phyloP scores from a whole-genome alignment of 1,284 basidiomycete species.

The Microbotryum intermedium region DNA sequence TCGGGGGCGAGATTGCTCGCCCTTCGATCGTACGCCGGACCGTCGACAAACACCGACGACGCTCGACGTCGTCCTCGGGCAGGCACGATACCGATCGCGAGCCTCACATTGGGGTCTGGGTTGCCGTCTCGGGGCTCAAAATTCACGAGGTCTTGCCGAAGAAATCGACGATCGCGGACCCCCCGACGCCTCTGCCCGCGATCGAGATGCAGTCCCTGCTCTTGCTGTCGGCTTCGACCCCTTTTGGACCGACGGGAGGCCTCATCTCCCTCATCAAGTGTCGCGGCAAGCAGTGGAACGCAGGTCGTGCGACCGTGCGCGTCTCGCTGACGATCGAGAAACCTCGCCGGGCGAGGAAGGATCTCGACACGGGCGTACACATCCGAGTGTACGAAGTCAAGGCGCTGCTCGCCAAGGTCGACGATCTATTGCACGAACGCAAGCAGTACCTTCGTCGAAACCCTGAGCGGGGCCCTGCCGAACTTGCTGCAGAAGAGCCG shows the following conservation, averaged over 20 bases:
- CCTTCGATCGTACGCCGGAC: neutral
- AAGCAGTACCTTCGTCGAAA: neutral
- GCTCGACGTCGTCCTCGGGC: neutral
- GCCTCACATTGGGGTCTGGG: slow-evolving; percentile 5
- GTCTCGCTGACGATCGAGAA: neutral
- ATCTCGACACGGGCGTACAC: slow-evolving; percentile 4
- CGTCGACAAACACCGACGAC: neutral
- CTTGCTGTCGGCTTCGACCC: neutral
- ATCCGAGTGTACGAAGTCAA: slow-evolving; percentile 19
- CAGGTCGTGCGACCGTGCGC: neutral
- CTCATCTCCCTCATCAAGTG: neutral
- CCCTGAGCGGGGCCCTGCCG: neutral
- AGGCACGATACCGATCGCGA: neutral
- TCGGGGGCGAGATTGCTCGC: neutral
- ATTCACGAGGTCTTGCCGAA: neutral
- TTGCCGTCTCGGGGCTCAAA: slow-evolving; percentile 1
- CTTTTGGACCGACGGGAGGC: neutral
- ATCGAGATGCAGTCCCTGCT: slow-evolving; percentile 12
- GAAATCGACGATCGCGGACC: neutral
- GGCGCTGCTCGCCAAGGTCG: neutral
- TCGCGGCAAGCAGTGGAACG: neutral
- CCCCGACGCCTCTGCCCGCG: slow-evolving; percentile 4
- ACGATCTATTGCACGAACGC: neutral
- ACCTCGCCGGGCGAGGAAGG: neutral
- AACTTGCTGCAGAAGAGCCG: neutral